Base-by-base conservation (phyloP, 768 basidiomycete genomes). In the Hypholoma sublateritium region DNA sequence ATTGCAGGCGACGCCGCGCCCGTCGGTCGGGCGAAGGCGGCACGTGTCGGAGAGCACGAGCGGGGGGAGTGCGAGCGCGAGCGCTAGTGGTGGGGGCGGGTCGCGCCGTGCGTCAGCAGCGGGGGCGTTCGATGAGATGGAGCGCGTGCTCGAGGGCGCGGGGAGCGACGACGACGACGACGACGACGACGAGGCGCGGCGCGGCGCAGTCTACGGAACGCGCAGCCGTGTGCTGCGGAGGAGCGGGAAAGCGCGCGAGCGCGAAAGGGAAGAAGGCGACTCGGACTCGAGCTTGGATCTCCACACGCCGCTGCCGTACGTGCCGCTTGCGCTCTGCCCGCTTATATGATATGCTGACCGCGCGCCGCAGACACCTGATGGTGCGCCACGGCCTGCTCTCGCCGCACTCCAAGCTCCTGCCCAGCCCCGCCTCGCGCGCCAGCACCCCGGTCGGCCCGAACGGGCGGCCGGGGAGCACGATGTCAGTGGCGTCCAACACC, bases 231-330 rank as follows among this genome's bases (percentile, higher is more conserved):
- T n/a, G n/a, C n/a, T n/a, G n/a, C n/a, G n/a, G 12, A 22, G 9
- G 50, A 14, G 50, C 17, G 56, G 5, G 48, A 19, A 32, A n/a
- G 28, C 13, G 2, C 37, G 32, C 19, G 49, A 57, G 19, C 50
- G 14, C 46, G 50, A 47, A 34, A 70, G 69, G 4, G 74, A 68
- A 9, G 77, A 58, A 0, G 71, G 72, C 22, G 82, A 81, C n/a
- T 86, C 85, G 13, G 85, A 86, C 70, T 87, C 85, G 16, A 85
- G 84, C 67, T 66, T 88, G 49, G 87, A 88, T 70, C 63, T 88
- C 32, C 86, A 87, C 62, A 88, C 87, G 1, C 85, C 86, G 0
- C 66, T 88, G 8, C 85, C 87, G 86, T 87, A 62, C 70, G 86
- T 82, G 8, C 57, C 55, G 48, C 52, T 39, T 43, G 53, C 39